Evolutionary conservation across 179 eudicot species (phyloP).

Genomic region (Silene coronaria): DNA sequence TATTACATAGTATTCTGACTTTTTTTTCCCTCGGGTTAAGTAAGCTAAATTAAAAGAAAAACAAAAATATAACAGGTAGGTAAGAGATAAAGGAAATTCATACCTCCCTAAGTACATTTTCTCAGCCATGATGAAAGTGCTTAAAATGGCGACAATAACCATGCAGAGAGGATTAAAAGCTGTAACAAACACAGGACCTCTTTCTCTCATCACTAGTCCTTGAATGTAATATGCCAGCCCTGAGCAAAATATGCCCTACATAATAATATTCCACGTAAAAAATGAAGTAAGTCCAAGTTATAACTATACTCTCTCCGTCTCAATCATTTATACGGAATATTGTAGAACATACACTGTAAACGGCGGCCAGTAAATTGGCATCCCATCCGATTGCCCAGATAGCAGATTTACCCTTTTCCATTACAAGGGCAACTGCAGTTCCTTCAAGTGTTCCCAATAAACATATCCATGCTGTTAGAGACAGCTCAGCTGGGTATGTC

Average conservation of each 20-base stretch:
- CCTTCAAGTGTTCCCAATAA: conserved; percentile 57
- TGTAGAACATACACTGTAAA: conserved; percentile 65
- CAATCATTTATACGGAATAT: too few species aligned
- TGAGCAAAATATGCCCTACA: conserved; percentile 56
- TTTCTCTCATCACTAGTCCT: conserved; percentile 57
- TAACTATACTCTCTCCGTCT: too few species aligned
- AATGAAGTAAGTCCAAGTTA: neutral
- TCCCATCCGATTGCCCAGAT: conserved; percentile 69
- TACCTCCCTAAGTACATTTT: conserved; percentile 65
- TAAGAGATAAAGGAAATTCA: neutral
- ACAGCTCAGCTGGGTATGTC: conserved; percentile 65
- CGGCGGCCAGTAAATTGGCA: conserved; percentile 48
- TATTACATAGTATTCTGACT: too few species aligned
- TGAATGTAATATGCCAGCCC: conserved; percentile 56
- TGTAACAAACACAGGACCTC: conserved; percentile 69
- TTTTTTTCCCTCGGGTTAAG: too few species aligned
- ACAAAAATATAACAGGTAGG: too few species aligned
- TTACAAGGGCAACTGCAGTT: conserved; percentile 41
- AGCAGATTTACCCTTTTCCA: conserved; percentile 44
- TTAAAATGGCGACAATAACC: conserved; percentile 54
- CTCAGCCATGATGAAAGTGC: conserved; percentile 46
- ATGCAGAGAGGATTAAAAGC: conserved; percentile 66
- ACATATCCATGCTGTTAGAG: conserved; percentile 69
- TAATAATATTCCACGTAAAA: neutral
- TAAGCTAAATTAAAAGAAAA: too few species aligned